phyloP scores from a whole-genome alignment of 1,139 yeast species.

The Trichomonascaceae sp. region DNA sequence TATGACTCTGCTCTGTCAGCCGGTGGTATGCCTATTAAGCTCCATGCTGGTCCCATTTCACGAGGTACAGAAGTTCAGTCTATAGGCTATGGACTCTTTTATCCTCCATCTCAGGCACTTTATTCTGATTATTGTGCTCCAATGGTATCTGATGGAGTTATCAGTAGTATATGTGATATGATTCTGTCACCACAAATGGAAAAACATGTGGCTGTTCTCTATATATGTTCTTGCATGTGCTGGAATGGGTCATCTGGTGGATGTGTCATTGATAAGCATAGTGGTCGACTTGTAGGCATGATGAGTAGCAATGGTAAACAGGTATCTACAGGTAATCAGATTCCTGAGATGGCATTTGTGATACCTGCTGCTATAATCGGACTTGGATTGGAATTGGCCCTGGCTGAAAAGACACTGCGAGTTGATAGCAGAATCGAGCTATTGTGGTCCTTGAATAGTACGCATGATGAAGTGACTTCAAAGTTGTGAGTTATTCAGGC shows the following conservation, averaged over 20 bases:
- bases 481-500: background rate
- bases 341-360: slow-evolving; percentile 41
- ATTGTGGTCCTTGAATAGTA: slow-evolving; percentile 14
- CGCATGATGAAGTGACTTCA: slow-evolving; percentile 8
- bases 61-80: slow-evolving; percentile 42
- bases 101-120: slow-evolving; percentile 23
- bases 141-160: slow-evolving; percentile 41
- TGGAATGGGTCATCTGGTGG: slow-evolving; percentile 82
- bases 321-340: slow-evolving; percentile 36
- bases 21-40: background rate
- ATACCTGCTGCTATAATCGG: slow-evolving; percentile 35
- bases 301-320: slow-evolving; percentile 58
- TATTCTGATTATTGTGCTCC: slow-evolving; percentile 32
- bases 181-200: slow-evolving; percentile 5
- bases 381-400: slow-evolving; percentile 22
- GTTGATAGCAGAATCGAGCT: slow-evolving; percentile 12
- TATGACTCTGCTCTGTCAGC: slow-evolving; percentile 16
- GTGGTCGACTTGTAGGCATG: slow-evolving; percentile 44
- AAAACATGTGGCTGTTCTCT: slow-evolving; percentile 32
- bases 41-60: slow-evolving; percentile 3
- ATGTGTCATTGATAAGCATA: slow-evolving; percentile 40
- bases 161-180: slow-evolving; percentile 29
- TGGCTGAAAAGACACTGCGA: slow-evolving; percentile 8
- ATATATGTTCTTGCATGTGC: slow-evolving; percentile 55
- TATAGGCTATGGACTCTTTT: slow-evolving; percentile 55